Base-by-base conservation (phyloP, 306 rosid species). In the Acacia crassicarpa region DNA sequence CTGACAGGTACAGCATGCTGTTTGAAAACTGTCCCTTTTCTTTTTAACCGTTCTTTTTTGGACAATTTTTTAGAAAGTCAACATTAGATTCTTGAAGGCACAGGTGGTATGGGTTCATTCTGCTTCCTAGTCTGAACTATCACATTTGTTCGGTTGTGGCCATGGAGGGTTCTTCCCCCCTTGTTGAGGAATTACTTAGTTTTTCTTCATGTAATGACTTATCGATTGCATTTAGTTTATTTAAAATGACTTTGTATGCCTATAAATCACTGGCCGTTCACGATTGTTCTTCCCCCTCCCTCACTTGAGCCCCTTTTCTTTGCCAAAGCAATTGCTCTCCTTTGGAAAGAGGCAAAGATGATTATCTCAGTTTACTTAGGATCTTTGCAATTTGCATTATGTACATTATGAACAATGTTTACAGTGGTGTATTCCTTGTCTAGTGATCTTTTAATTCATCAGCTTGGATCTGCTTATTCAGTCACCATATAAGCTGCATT, bases 1-100 rank as follows among this genome's bases (percentile, higher is more conserved):
- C 90, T 82, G 97, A 94, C 74, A 92, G 98, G 98, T 94, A 84
- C 79, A 61, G 74, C 78, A 56, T 77, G 20, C 43, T 27, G 67
- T 40, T 3, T 40, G 17, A 69, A 17, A 66, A 14, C 38, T 35
- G 11, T 43, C 66, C 83, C 51, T 77, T 56, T 58, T 9, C 25
- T 45, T 32, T 32, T 32, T 32, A 32, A 32, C 33, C 33, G 1
- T 32, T 32, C 33, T 59, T 77, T 40, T 51, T 67, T 27, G 22
- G 81, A 58, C 53, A 80, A 67, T 35, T 58, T 30, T 4, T 35
- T 10, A 61, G n/a, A 11, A 69, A 59, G 35, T 76, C 8, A 46
- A 22, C 51, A 13, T 13, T 23, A 63, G 76, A 80, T 80, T 58
- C 51, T 72, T n/a, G 44, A 70, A 30, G 30, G 6, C 44, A 14